These are phyloP conservation scores for Schwanniomyces sp. DNA, from an alignment of 805 yeast genomes.

Conservation along the genomic window DNA sequence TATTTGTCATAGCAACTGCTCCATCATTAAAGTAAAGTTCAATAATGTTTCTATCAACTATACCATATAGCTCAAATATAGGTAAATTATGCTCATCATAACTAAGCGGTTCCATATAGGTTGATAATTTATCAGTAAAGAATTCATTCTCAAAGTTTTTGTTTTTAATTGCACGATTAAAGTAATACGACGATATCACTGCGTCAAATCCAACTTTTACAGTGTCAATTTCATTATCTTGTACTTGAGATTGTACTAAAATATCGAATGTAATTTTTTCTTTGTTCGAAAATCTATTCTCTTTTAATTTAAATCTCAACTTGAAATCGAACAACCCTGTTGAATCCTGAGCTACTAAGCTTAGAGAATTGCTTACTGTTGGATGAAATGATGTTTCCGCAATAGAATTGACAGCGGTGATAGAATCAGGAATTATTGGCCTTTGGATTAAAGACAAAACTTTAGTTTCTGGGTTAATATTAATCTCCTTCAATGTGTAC, in stretches of 20 bases:
- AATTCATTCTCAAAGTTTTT: constrained; percentile 19
- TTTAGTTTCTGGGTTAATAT: constrained; percentile 20
- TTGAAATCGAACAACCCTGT: constrained; percentile 23
- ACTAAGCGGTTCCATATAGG: constrained; percentile 17
- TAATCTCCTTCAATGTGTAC: constrained; percentile 19
- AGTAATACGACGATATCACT: constrained; percentile 16
- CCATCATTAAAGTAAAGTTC: constrained; percentile 31
- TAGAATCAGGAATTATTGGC: constrained; percentile 16
- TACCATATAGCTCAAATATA: constrained; percentile 22
- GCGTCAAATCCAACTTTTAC: constrained; percentile 24
- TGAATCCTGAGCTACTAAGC: constrained; percentile 3
- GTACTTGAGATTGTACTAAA: constrained; percentile 9
- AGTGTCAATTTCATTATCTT: constrained; percentile 13
- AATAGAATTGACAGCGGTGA: background rate
- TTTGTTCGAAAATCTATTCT: constrained; percentile 2
- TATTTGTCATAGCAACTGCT: constrained; percentile 21
- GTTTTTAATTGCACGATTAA: constrained; percentile 22
- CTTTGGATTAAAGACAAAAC: constrained; percentile 17
- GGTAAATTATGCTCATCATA: constrained; percentile 10
- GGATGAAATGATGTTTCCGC: background rate
- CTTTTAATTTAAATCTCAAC: constrained; percentile 16
- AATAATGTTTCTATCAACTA: constrained; percentile 26
- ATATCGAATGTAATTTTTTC: constrained; percentile 14
- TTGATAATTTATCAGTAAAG: constrained; percentile 22
- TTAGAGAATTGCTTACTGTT: constrained; percentile 3